Evolutionary conservation across 805 yeast species (phyloP), one percentile per base, ranked within the genome.

Genomic region (Osmozyma mogii): DNA sequence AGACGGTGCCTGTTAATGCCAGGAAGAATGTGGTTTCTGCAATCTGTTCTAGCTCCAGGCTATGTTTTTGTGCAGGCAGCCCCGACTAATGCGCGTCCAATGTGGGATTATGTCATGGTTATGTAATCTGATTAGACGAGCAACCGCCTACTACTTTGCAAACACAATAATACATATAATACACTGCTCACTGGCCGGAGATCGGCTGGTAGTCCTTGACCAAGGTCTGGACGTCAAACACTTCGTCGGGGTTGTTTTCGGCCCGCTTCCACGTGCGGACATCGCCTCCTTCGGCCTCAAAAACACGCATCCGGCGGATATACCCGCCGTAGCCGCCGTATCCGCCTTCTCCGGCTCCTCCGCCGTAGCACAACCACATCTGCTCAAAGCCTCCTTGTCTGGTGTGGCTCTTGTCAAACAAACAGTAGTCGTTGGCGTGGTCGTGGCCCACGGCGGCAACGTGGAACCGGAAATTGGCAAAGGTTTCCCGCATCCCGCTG

Each of bases 331-430:
- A 85, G 0, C 96, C 96, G 6, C 81, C 96, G 50, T 92, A 92
- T 0, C 96, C 97, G 22, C 97, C 98, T 56, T 84, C 94, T 10
- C 97, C 98, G 4, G 72, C 68, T 1, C 78, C 94, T 15, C 98
- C 98, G 3, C 95, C 98, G 49, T 85, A 87, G 48, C 98, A 92
- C 19, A 92, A 58, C 94, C 95, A 84, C 18, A 80, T 55, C 32
- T 58, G 57, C 44, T 65, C n/a, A n/a, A n/a, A 10, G 21, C 8
- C 52, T 20, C 50, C 47, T 4, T 37, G 24, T 9, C 40, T 46
- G n/a, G 42, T 42, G 6, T 43, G 35, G n/a, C 58, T 50, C 24
- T 49, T 40, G 40, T 82, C 81, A 29, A 66, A 55, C 35, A 84
- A 56, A 55, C 98, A 92, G 51, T 72, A 92, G 49, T 92, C 97